phyloP scores from a whole-genome alignment of 2,329 filamentous ascomycete species.

The Onygenales sp. region DNA sequence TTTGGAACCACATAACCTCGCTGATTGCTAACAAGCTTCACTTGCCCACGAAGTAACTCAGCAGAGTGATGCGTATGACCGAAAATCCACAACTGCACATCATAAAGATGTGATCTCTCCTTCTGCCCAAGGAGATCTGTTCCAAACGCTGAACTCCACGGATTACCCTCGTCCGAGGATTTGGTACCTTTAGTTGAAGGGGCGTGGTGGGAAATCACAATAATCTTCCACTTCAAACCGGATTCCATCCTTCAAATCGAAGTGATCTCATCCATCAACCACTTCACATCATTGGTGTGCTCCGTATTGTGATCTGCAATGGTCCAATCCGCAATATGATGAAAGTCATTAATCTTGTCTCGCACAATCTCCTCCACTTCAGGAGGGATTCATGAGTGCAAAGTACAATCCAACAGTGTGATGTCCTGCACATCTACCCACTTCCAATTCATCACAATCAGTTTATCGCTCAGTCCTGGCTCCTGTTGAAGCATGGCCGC shows the following conservation, averaged over 20 bases:
- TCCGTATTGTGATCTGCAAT: conserved; percentile 38
- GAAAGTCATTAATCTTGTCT: conserved; percentile 43
- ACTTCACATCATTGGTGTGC: conserved; percentile 40
- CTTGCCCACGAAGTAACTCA: conserved; percentile 23
- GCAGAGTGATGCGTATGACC: conserved; percentile 33
- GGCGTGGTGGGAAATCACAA: conserved; percentile 45
- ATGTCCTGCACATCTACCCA: conserved; percentile 20
- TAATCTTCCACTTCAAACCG: conserved; percentile 15
- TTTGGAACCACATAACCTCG: conserved; percentile 21
- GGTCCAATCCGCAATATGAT: conserved; percentile 42
- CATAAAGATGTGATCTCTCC: conserved; percentile 1
- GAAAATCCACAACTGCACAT: conserved; percentile 31
- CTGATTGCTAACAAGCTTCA: conserved; percentile 31
- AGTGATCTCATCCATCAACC: conserved; percentile 35
- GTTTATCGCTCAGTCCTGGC: conserved; percentile 7
- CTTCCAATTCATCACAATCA: conserved; percentile 15
- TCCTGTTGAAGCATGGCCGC: conserved; percentile 14
- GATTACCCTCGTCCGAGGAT: conserved; percentile 39
- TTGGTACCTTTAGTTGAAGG: conserved; percentile 38
- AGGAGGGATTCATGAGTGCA: conserved; percentile 43
- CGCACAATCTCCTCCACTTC: conserved; percentile 29
- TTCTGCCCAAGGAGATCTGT: conserved; percentile 34
- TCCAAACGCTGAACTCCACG: conserved; percentile 39
- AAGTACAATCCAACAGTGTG: conserved; percentile 46
- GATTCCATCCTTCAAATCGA: conserved; percentile 5